Conservation (phyloP, 1,139 yeast species). For the Lodderomyces elongisporus region DNA sequence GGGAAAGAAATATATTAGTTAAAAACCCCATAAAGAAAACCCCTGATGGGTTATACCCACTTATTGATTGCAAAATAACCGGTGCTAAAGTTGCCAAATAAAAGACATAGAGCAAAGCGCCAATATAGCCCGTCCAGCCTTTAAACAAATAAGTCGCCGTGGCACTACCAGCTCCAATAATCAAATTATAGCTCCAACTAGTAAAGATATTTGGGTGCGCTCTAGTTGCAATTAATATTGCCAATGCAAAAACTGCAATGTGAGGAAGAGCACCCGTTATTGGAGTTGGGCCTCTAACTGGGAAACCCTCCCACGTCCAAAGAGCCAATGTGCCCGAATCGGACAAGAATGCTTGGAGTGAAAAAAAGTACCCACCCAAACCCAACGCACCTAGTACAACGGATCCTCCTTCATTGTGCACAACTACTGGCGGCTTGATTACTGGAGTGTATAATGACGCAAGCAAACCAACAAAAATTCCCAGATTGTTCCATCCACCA, state of each 20-base stretch:
- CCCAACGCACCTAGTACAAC: slow-evolving; percentile 57
- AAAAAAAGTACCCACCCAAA: slow-evolving; percentile 71
- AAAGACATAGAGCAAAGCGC: slow-evolving; percentile 62
- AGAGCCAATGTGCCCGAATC: slow-evolving; percentile 81
- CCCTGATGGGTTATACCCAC: slow-evolving; percentile 55
- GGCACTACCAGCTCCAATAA: slow-evolving; percentile 50
- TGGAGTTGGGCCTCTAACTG: slow-evolving; percentile 81
- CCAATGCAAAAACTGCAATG: slow-evolving; percentile 54
- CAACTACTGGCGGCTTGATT: slow-evolving; percentile 5
- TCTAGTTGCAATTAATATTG: slow-evolving; percentile 35
- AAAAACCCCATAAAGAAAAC: slow-evolving; percentile 57
- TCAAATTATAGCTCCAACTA: slow-evolving; percentile 23
- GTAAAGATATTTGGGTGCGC: slow-evolving; percentile 22
- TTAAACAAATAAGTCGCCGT: slow-evolving; percentile 43
- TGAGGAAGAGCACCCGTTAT: slow-evolving; percentile 81
- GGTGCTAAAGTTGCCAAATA: slow-evolving; percentile 67
- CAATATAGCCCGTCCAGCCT: slow-evolving; percentile 82
- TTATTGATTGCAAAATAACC: slow-evolving; percentile 51
- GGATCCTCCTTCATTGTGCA: slow-evolving; percentile 30
- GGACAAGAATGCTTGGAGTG: slow-evolving; percentile 67
- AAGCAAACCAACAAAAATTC: slow-evolving; percentile 60
- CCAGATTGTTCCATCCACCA: slow-evolving; percentile 81
- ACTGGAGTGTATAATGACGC: slow-evolving; percentile 52
- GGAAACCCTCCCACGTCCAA: slow-evolving; percentile 96
- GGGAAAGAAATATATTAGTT: slow-evolving; percentile 49